Evolutionary conservation across 768 basidiomycete genomes (phyloP).

Genomic region (Coprinopsis strossmayeri): DNA sequence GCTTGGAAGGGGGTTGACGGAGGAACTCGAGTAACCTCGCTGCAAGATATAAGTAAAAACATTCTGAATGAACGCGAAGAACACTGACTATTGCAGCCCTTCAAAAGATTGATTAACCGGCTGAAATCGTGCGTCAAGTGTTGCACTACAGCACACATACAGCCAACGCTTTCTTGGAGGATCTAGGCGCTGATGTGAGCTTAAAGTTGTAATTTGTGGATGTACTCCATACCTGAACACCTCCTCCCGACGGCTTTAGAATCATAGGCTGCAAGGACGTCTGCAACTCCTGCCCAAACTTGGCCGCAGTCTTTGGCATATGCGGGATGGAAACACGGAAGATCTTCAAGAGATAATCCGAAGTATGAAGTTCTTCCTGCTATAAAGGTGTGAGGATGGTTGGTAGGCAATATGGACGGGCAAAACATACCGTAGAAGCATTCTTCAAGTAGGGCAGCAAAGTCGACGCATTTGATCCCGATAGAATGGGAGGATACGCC

Average conservation of each 20-base stretch:
- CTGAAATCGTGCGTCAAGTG: conserved; percentile 83
- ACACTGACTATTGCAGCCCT: conserved; percentile 73
- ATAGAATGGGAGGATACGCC: conserved; percentile 81
- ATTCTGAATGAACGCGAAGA: conserved; percentile 26
- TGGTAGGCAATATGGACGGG: neutral
- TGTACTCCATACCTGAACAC: conserved; percentile 48
- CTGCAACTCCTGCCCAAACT: conserved; percentile 86
- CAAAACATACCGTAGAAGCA: conserved; percentile 55
- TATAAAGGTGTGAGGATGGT: conserved; percentile 22
- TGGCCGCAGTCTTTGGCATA: conserved; percentile 85
- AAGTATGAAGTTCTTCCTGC: conserved; percentile 78
- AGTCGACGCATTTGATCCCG: conserved; percentile 75
- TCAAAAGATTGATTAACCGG: conserved; percentile 70
- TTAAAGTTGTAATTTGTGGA: neutral
- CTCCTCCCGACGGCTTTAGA: conserved; percentile 71
- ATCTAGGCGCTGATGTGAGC: conserved; percentile 37
- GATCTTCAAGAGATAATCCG: conserved; percentile 84
- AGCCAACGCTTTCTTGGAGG: conserved; percentile 88
- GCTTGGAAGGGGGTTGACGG: conserved; percentile 31
- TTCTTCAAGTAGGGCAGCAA: conserved; percentile 89
- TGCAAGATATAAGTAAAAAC: no score
- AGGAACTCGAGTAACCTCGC: conserved; percentile 31
- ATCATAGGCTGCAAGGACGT: conserved; percentile 84
- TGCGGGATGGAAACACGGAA: conserved; percentile 80
- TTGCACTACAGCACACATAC: conserved; percentile 81